phyloP scores from a whole-genome alignment of 495 filamentous ascomycete genomes.

The Cercophora newfieldiana region DNA sequence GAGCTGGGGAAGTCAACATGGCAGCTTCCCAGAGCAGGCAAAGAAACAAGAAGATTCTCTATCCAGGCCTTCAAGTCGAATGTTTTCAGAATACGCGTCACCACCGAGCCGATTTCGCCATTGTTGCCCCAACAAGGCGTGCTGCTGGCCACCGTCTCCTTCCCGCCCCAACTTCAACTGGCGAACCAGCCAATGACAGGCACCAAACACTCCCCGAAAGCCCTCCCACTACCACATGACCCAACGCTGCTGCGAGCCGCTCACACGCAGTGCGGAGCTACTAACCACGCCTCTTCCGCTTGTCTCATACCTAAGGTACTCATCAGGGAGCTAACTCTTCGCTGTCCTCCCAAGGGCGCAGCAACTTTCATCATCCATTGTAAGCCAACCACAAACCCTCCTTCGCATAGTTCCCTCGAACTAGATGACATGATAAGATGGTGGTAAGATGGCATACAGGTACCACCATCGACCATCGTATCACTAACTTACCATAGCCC shows the following conservation, averaged over 20 bases:
- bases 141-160: neutral
- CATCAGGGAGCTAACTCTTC: neutral
- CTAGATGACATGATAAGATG: neutral
- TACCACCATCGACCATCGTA: too few species aligned
- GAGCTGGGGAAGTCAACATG: too few species aligned
- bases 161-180: neutral
- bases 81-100: too few species aligned
- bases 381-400: neutral
- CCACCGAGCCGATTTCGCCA: slow-evolving; percentile 11
- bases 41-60: too few species aligned
- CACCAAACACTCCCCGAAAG: neutral
- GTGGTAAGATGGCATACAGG: too few species aligned
- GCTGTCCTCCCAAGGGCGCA: neutral
- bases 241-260: neutral
- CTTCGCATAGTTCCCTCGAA: neutral
- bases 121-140: neutral
- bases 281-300: neutral
- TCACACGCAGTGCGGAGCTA: neutral
- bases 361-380: too few species aligned
- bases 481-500: too few species aligned
- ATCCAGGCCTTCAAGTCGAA: too few species aligned
- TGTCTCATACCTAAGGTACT: neutral
- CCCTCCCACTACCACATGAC: neutral
- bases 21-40: too few species aligned
- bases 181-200: neutral